Conservation (phyloP, 257 asterid genomes). For the Solanum gracilifrons region DNA sequence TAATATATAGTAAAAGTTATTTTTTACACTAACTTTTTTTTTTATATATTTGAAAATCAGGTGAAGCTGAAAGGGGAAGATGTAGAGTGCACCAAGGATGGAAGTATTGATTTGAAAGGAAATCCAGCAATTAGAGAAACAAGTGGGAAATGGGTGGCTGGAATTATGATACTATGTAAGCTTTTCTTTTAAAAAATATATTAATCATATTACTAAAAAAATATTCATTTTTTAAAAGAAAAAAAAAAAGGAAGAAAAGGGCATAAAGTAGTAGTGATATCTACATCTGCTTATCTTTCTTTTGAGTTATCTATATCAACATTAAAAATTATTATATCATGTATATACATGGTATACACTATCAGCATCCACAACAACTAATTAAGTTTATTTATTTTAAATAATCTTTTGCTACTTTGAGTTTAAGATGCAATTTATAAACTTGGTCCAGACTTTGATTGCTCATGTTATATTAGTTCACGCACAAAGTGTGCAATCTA, state of each 20-base stretch:
- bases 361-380: not conserved
- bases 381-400: not conserved
- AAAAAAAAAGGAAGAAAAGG: not conserved
- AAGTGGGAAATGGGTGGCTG: slow-evolving; percentile 77
- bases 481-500: not conserved
- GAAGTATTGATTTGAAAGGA: slow-evolving; percentile 69
- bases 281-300: slow-evolving; percentile 8
- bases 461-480: not conserved
- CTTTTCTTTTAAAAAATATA: not conserved
- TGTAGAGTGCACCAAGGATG: slow-evolving; percentile 46
- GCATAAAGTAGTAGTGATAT: slow-evolving; percentile 7
- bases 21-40: not conserved
- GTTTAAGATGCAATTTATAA: not conserved
- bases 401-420: not conserved
- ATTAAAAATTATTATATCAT: not conserved
- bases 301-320: not conserved
- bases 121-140: slow-evolving; percentile 39
- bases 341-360: not conserved
- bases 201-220: not conserved
- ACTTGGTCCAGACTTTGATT: not conserved
- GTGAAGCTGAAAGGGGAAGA: slow-evolving; percentile 33
- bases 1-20: not conserved
- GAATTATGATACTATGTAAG: slow-evolving; percentile 63
- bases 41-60: slow-evolving; percentile 4
- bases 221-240: not conserved